Base-by-base conservation (phyloP, 225 moss, liverwort and hornwort genomes). In the Thuidium tamariscinum region DNA sequence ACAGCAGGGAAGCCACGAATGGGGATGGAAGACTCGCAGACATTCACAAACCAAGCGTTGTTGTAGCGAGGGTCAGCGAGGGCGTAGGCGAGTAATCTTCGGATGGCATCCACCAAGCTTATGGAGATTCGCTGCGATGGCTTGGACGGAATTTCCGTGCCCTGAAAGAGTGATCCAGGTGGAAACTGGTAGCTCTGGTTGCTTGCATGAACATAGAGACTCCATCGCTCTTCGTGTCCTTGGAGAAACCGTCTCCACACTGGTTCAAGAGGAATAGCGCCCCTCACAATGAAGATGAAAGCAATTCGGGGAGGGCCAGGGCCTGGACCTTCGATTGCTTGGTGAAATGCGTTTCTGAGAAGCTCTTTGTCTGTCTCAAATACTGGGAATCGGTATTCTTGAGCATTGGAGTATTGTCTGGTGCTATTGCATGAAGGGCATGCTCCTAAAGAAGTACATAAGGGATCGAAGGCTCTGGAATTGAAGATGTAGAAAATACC, bases 31-130 rank as follows among this genome's bases (percentile, higher is more conserved):
- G 92, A 52, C 65, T 92, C 92, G 74, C 92, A 92, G 46, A 89
- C 79, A 30, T 92, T 92, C 39, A 92, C 84, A 69, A 92, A 92
- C 90, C 90, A 92, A 46, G 85, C 63, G 32, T 92, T 92, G 74
- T 89, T 74, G 72, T 83, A 85, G 76, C 84, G 82, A 22, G 89
- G 80, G 64, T 92, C 92, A 19, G 85, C 71, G 29, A 90, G 83
- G 27, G 90, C 88, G 70, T 86, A 83, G 4, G 92, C 90, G 30
- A 90, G 82, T 23, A 92, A 68, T 19, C 90, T 82, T 54, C 92
- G 65, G 69, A 92, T 84, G 74, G 90, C 92, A 81, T 92, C 90
- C 44, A 90, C 88, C 68, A 90, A 83, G 83, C 86, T 89, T 51
- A 77, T 87, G 49, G 90, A 90, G 61, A 90, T 87, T 57, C 90